Evolutionary conservation across 1,139 yeast species (phyloP), one percentile per base, ranked within the genome.

Genomic region (Blastobotrys apis): DNA sequence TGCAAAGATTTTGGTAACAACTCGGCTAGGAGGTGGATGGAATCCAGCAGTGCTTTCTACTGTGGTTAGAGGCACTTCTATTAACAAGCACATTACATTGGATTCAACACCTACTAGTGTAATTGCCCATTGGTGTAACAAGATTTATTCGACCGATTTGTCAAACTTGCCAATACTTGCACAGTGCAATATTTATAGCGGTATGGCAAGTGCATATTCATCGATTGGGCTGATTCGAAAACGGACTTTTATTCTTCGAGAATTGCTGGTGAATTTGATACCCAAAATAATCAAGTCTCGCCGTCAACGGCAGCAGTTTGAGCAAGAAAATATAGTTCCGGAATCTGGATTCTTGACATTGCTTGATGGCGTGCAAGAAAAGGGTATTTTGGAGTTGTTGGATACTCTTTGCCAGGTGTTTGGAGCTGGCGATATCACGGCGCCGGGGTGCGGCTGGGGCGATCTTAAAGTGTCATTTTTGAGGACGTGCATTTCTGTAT

Each of bases 211-310:
- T 3, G 66, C 84, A 1, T 87, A 83, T 59, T 71, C 78, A 2
- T 75, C 74, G 33, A 69, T 88, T 44, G 80, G 81, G 0, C 72
- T 84, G 58, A 52, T 61, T 8, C 70, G 97, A 51, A 88, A 88
- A 54, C 72, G 81, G 49, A 80, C 87, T 0, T 80, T 90, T 52
- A 73, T 84, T 26, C 62, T 87, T 9, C 72, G 92, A 33, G 76
- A 80, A 8, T 63, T 85, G 29, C 61, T 85, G 23, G 71, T 73
- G 5, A 70, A 76, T 15, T 21, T 47, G 23, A 32, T 47, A 6
- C 50, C 50, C 13, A 47, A 47, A 16, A 47, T 47, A 19, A 25
- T 43, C 21, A 37, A 41, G 19, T 44, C 50, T 8, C 30, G 44
- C 16, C 39, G 37, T 17, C 50, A 47, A 19, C 37, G 41, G 46